phyloP scores from a whole-genome alignment of 441 rosid species.

The Corymbia calophylla region DNA sequence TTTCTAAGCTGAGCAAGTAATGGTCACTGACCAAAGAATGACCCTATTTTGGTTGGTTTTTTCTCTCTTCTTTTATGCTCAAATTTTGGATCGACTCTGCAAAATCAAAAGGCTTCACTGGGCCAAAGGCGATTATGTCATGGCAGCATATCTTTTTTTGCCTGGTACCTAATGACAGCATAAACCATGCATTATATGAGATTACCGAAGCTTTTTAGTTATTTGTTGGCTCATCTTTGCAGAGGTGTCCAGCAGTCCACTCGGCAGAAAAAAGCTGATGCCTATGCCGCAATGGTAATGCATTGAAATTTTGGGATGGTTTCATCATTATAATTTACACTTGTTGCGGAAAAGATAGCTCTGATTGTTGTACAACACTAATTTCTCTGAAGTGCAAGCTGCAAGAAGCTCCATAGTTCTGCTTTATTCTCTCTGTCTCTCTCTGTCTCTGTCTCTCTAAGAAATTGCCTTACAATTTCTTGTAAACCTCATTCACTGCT shows the following conservation, averaged over 20 bases:
- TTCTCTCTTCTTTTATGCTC: neutral
- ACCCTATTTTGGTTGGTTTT: neutral
- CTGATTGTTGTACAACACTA: neutral
- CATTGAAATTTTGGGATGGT: neutral
- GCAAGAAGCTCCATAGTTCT: neutral
- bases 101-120: neutral
- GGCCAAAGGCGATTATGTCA: neutral
- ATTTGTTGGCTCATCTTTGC: constrained; percentile 9
- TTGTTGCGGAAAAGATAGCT: neutral
- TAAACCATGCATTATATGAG: neutral
- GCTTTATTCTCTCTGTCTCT: neutral
- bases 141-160: neutral
- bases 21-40: neutral
- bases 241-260: constrained; percentile 61
- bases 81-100: neutral
- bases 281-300: constrained; percentile 81
- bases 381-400: neutral
- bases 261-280: constrained; percentile 49
- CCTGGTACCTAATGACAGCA: neutral
- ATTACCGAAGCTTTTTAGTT: neutral
- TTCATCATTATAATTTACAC: neutral
- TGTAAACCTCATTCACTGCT: neutral
- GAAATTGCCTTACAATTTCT: neutral
- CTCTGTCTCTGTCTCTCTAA: neutral
- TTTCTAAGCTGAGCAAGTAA: neutral